A percentile compares a stretch with the other conserved stretches of the same genome.
Conservation (phyloP, 495 filamentous ascomycete species). For the Neurospora sp. region DNA sequence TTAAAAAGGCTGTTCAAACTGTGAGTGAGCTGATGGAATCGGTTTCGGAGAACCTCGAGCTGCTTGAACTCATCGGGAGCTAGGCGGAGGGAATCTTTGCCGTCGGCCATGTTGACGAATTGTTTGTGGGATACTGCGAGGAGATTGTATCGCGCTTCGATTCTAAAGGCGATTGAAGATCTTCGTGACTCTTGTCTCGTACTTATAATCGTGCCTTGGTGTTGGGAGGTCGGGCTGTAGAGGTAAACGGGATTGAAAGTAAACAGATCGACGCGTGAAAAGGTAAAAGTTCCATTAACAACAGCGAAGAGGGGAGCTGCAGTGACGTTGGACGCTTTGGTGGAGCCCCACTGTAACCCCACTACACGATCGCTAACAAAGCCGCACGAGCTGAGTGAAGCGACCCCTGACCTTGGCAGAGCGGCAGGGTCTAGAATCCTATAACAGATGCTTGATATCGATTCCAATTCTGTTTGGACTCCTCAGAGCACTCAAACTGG, state of each 20-base stretch:
- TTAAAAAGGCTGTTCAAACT: slow-evolving; percentile 53
- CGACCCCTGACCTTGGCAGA: background rate
- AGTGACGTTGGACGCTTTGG: background rate
- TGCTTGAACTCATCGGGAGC: slow-evolving; percentile 55
- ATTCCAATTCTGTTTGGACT: background rate
- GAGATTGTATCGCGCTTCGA: background rate
- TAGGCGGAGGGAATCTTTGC: slow-evolving; percentile 28
- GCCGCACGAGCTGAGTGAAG: background rate
- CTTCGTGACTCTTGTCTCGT: background rate
- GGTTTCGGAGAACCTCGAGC: slow-evolving; percentile 65
- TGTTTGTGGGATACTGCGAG: background rate
- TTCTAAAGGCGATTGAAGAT: background rate
- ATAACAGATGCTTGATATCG: background rate
- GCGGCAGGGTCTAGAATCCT: background rate
- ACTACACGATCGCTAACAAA: background rate
- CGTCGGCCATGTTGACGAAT: slow-evolving; percentile 27
- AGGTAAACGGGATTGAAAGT: background rate
- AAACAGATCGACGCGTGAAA: background rate
- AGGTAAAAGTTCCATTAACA: background rate
- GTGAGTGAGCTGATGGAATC: slow-evolving; percentile 56
- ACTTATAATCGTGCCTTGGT: background rate
- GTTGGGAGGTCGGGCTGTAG: background rate
- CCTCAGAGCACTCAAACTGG: background rate
- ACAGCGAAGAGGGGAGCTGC: background rate
- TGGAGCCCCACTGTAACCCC: background rate